Base-by-base conservation (phyloP, 1,284 basidiomycete species). In the Kalmanozyma brasiliensis region DNA sequence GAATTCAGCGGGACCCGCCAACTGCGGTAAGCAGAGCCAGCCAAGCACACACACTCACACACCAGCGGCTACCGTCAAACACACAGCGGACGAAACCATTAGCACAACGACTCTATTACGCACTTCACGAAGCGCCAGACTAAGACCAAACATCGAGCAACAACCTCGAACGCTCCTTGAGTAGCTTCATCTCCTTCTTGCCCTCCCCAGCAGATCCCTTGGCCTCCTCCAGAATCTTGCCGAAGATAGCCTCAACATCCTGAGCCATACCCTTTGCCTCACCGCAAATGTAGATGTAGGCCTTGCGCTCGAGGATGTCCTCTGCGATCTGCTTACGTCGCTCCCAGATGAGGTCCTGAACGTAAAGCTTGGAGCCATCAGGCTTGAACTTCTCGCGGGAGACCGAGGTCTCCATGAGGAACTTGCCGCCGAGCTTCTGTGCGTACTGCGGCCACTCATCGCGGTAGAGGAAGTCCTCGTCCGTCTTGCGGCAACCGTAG, bases 201-300 rank as follows among this genome's bases (percentile, higher is more conserved):
- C 30, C 67, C 38, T 67, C 94, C 8, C 87, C 88, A 36, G 86
- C 88, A 29, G 92, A 93, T 46, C 92, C 92, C 85, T 94, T 95
- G 16, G 92, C 93, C 83, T 94, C 91, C 20, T 90, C 94, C n/a
- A 98, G 86, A 76, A 98, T 92, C 77, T 86, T 86, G 58, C 88
- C 88, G 41, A 98, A 85, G 30, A 88, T 87, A 75, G 92, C 91
- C 84, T 98, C 96, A 29, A 98, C 95, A 45, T 90, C 88, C 83
- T 93, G 94, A 80, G 89, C 89, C 95, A 98, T 98, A 82, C 87
- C 89, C 87, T 93, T 94, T 48, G 94, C 95, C 80, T 98, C 95
- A 81, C 96, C 95, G 78, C 95, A 98, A 37, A 73, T 78, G 66
- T 77, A 80, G 30, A 80, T 64, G 83, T 95, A 95, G 19, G 92